Base-by-base conservation (phyloP, 352 stramenopile species). In the Globisporangium canariense region DNA sequence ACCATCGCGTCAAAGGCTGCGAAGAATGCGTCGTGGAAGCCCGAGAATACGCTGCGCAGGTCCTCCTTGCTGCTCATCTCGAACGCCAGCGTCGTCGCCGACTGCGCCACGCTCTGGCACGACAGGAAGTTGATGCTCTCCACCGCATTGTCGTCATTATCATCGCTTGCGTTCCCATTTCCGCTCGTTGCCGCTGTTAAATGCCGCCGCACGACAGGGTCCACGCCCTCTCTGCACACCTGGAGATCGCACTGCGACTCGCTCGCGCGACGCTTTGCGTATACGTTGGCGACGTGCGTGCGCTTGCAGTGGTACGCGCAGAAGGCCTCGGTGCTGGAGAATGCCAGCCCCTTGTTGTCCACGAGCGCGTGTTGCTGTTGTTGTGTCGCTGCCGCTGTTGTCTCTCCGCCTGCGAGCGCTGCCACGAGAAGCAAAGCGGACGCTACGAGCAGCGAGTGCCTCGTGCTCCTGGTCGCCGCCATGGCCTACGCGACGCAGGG, bases 1-100 rank as follows among this genome's bases (percentile, higher is more conserved):
- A 91, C 25, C 76, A 91, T 86, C 11, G 74, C 71, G 70, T 93
- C 78, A 46, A 86, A 90, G 30, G 80, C 83, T 10, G 63, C 47
- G 68, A 89, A 89, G 57, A 91, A 91, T 11, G 79, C 73, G 20
- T 77, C 69, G 58, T 88, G 71, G 59, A 91, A 89, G 34, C 70
- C 74, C 20, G 60, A 62, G 34, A 90, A 85, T 40, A 88, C 75
- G 36, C 76, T 74, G 2, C 64, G 34, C 4, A 67, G 46, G 30
- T 64, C 40, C 18, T 58, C 67, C 2, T 67, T 72, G 16, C 76
- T 47, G 45, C 60, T 67, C 9, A 78, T 67, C 46, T 75, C 65
- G 32, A 89, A 84, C 50, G 73, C 73, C 57, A 86, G 60, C 36
- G 75, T 67, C 56, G 73, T 68, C 41, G 58, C 46, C 5, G 76